Evolutionary conservation across 192 early-diverging fungal genomes (phyloP).

Genomic region (Entophlyctis luteolus): DNA sequence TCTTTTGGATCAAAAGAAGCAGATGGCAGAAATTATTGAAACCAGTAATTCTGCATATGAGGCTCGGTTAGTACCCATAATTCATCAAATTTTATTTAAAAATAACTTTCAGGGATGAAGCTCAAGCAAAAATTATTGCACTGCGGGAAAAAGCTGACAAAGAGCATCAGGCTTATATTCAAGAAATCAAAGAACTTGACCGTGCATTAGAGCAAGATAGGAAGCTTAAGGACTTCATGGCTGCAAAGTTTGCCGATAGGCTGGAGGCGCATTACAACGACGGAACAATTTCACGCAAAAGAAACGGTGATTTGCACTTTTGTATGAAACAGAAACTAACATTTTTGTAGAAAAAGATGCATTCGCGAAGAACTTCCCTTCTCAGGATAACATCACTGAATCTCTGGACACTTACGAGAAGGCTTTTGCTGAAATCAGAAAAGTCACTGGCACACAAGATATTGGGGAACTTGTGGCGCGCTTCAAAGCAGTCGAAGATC

Average conservation of each 20-base stretch:
- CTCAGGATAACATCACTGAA: slow-evolving; percentile 45
- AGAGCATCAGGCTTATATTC: slow-evolving; percentile 59
- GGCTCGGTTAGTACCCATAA: slow-evolving; percentile 43
- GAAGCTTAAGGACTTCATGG: slow-evolving; percentile 60
- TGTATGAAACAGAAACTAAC: no score
- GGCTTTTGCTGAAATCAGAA: slow-evolving; percentile 50
- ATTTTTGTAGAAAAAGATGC: slow-evolving; percentile 35
- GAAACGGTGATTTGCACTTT: no score
- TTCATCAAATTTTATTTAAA: background rate
- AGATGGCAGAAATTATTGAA: slow-evolving; percentile 63
- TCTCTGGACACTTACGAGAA: slow-evolving; percentile 52
- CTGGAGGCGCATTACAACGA: slow-evolving; percentile 12
- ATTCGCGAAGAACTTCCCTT: slow-evolving; percentile 36
- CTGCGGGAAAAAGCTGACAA: slow-evolving; percentile 60
- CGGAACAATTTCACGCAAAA: slow-evolving; percentile 11
- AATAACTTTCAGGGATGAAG: slow-evolving; percentile 52
- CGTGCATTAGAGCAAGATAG: slow-evolving; percentile 56
- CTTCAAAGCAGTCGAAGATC: slow-evolving; percentile 58
- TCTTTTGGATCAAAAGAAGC: slow-evolving; percentile 55
- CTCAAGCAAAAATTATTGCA: slow-evolving; percentile 54
- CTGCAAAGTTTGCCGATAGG: slow-evolving; percentile 53
- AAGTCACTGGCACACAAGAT: slow-evolving; percentile 50
- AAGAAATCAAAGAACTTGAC: slow-evolving; percentile 62
- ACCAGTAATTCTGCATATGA: slow-evolving; percentile 59
- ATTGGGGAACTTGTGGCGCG: slow-evolving; percentile 53